Percentiles rank a stretch among this genome's conserved stretches.
Conservation (phyloP, 129 eudicot species). For the Tagetes erecta region DNA sequence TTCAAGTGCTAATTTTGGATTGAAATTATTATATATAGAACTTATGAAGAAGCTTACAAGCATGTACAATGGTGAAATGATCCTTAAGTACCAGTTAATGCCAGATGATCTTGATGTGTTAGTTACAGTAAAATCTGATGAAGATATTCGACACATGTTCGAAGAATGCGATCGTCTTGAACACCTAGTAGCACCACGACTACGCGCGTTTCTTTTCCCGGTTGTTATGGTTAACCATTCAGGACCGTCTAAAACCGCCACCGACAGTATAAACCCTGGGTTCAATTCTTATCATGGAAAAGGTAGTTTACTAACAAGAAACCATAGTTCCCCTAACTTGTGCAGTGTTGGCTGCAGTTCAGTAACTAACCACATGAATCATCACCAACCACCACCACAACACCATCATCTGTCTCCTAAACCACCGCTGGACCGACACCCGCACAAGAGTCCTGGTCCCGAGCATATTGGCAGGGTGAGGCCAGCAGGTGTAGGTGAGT, state of each 20-base stretch:
- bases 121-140: conserved; percentile 73
- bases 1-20: conserved; percentile 5
- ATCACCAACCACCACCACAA: conserved; percentile 22
- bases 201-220: conserved; percentile 74
- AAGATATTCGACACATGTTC: conserved; percentile 73
- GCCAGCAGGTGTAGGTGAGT: conserved; percentile 38
- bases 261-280: too few relatives aligned
- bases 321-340: conserved; percentile 66
- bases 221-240: conserved; percentile 36
- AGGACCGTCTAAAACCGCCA: not conserved
- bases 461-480: conserved; percentile 45
- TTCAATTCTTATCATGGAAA: conserved; percentile 7
- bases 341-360: conserved; percentile 35
- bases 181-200: conserved; percentile 46
- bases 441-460: conserved; percentile 30
- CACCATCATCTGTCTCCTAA: conserved; percentile 34
- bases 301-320: conserved; percentile 39
- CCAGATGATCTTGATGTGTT: conserved; percentile 76
- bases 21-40: conserved; percentile 39
- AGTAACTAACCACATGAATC: conserved; percentile 21
- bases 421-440: conserved; percentile 41
- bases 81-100: conserved; percentile 66
- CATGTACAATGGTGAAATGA: conserved; percentile 60
- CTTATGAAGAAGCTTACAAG: conserved; percentile 67
- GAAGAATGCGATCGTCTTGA: conserved; percentile 65